phyloP scores from a whole-genome alignment of 331 rosid genomes.

The Quercus phellos region DNA sequence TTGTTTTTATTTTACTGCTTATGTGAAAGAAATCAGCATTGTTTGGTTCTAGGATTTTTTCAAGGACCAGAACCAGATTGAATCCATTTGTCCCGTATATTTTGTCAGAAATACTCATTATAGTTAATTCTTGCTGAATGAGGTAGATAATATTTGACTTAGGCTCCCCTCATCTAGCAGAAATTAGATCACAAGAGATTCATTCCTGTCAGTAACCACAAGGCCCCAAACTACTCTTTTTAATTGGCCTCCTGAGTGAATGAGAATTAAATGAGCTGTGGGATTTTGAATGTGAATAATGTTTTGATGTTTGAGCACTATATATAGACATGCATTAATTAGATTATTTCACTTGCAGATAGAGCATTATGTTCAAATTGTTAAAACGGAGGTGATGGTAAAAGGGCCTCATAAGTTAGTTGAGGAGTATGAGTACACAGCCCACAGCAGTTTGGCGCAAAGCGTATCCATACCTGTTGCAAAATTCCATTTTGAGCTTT shows the following conservation, averaged over 20 bases:
- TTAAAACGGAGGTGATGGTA: conserved; percentile 73
- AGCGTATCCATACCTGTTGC: conserved; percentile 67
- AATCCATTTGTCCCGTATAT: not conserved
- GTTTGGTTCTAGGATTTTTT: not conserved
- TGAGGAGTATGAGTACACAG: conserved; percentile 88
- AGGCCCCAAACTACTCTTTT: not conserved
- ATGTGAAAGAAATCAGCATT: not conserved
- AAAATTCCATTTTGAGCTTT: conserved; percentile 83
- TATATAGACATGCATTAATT: not conserved
- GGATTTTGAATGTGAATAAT: not conserved
- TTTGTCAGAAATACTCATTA: not conserved
- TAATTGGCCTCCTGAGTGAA: not conserved
- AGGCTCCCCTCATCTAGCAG: not conserved
- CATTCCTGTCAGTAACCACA: not conserved
- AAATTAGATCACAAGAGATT: not conserved
- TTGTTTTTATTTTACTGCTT: not conserved
- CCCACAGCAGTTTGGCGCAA: conserved; percentile 69
- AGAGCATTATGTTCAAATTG: conserved; percentile 88
- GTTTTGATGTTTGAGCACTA: not conserved
- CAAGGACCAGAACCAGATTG: not conserved
- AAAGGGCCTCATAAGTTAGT: conserved; percentile 48
- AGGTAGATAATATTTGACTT: not conserved
- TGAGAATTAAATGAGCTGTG: not conserved
- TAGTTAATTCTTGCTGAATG: not conserved
- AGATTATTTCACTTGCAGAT: conserved; percentile 47